These are phyloP conservation scores for Calycina herbarum DNA, from an alignment of 2,329 filamentous ascomycete genomes.

Conservation along the genomic window DNA sequence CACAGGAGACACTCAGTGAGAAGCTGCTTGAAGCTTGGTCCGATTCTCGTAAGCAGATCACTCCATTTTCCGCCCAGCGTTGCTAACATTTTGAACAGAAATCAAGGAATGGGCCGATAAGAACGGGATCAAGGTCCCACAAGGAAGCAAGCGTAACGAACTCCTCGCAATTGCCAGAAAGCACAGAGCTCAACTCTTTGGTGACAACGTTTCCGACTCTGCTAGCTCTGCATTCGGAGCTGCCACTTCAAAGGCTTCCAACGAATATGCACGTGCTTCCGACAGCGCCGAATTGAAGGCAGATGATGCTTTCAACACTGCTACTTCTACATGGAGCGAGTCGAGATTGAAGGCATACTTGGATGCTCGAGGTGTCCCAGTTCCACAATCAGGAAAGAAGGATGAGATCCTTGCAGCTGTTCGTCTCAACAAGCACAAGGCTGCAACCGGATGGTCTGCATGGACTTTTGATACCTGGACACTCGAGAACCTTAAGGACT, in stretches of 20 bases:
- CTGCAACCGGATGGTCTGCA: slow-evolving; percentile 63
- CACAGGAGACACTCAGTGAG: slow-evolving; percentile 76
- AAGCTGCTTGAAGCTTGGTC: slow-evolving; percentile 87
- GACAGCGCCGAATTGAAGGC: slow-evolving; percentile 62
- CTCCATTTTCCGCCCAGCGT: not conserved
- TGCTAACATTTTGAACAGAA: slow-evolving; percentile 44
- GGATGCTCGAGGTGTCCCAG: slow-evolving; percentile 73
- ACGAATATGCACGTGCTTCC: slow-evolving; percentile 75
- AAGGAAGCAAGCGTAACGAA: slow-evolving; percentile 86
- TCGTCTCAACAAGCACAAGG: slow-evolving; percentile 71
- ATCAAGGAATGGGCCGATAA: slow-evolving; percentile 93
- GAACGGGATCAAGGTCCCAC: slow-evolving; percentile 85
- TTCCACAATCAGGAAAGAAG: slow-evolving; percentile 69
- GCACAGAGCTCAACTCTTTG: slow-evolving; percentile 71
- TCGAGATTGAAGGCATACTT: slow-evolving; percentile 74
- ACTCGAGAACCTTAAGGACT: slow-evolving; percentile 65
- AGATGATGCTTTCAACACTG: slow-evolving; percentile 66
- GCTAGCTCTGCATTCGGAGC: slow-evolving; percentile 66
- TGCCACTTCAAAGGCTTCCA: slow-evolving; percentile 73
- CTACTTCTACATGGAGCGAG: slow-evolving; percentile 67
- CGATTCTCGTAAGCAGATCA: slow-evolving; percentile 56
- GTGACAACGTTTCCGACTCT: slow-evolving; percentile 59
- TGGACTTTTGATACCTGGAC: slow-evolving; percentile 83
- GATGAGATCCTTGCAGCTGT: slow-evolving; percentile 75
- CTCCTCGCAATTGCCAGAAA: slow-evolving; percentile 87